Evolutionary conservation across 2,329 filamentous ascomycete genomes (phyloP), one percentile per base, ranked within the genome.

Genomic region (Berkeleyomyces basicola): DNA sequence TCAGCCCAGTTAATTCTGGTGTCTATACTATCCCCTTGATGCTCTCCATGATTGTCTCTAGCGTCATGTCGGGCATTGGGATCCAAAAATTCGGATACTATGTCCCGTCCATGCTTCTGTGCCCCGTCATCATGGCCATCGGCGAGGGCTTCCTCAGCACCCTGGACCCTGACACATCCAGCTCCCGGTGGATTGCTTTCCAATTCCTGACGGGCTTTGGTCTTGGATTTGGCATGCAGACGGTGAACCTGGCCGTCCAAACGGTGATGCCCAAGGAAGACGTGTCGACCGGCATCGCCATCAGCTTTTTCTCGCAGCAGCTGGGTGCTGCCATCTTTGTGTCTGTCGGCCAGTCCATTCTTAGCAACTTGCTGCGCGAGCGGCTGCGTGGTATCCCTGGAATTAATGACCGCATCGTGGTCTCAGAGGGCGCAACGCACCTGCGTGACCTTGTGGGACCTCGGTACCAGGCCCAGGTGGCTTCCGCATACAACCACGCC

Each of bases 401-500:
- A 1, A 67, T 82, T 4, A 71, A 77, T 40, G 68, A 77, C 0
- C 67, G 77, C 0, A 65, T 67, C 4, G 76, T 82, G 46, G 71
- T 80, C 63, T 72, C 70, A 6, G 76, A 73, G 6, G 80, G 80
- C 39, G 79, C 78, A n/a, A 89, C 85, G 0, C 78, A 82, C 57
- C 74, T 91, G 31, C 78, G 79, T 64, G 69, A 73, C 0, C 70
- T 74, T 1, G 80, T 88, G 36, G 74, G 78, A 0, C 66, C 71
- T 0, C 67, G 81, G 64, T 79, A 76, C 64, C 70, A 84, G 3
- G 68, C 70, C 1, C 72, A 74, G 0, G 83, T 90, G 7, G 74
- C 84, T 1, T 66, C 74, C 0, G 85, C 83, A 0, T 90, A 89
- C 73, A 88, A 88, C 69, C 72, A 76, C 51, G 80, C 84, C 0